Percentiles rank a stretch among this genome's conserved stretches.
Evolutionary conservation across 164 flowering plant species (phyloP).

Genomic region (Kalanchoe fedtschenkoi): DNA sequence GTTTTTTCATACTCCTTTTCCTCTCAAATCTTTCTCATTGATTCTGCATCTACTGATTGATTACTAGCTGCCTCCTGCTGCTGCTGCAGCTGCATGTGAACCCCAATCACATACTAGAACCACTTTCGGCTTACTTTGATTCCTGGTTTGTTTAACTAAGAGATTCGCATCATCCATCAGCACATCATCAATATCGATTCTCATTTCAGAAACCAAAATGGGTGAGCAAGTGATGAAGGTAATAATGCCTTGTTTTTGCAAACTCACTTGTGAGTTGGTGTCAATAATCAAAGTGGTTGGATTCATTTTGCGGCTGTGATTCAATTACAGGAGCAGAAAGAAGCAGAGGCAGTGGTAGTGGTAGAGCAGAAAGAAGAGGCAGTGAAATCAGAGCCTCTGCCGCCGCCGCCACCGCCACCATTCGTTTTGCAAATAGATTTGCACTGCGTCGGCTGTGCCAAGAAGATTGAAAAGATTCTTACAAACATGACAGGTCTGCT

Average conservation of each 20-base stretch:
- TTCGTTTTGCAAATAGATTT: constrained; percentile 64
- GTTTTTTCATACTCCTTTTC: not conserved
- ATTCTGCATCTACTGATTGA: no score
- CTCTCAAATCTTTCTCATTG: no score
- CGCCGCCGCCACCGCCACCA: constrained; percentile 56
- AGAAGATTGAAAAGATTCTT: constrained; percentile 69
- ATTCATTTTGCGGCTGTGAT: no score
- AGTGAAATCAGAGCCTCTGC: constrained; percentile 25
- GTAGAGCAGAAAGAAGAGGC: constrained; percentile 20
- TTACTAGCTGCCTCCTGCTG: no score
- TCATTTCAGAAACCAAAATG: not conserved
- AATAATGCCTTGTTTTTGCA: not conserved
- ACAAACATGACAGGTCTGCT: constrained; percentile 54
- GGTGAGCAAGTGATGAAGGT: constrained; percentile 1
- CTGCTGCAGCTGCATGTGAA: no score
- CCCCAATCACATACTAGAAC: not conserved
- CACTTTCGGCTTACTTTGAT: no score
- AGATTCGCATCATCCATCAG: not conserved
- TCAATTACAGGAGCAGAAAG: constrained; percentile 26
- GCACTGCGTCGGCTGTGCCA: constrained; percentile 94
- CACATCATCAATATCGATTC: not conserved
- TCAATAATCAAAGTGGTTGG: no score
- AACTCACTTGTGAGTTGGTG: no score
- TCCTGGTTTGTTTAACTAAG: no score
- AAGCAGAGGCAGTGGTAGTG: constrained; percentile 28